Conservation (phyloP, 2,329 filamentous ascomycete genomes). For the Aspergillus sp. region DNA sequence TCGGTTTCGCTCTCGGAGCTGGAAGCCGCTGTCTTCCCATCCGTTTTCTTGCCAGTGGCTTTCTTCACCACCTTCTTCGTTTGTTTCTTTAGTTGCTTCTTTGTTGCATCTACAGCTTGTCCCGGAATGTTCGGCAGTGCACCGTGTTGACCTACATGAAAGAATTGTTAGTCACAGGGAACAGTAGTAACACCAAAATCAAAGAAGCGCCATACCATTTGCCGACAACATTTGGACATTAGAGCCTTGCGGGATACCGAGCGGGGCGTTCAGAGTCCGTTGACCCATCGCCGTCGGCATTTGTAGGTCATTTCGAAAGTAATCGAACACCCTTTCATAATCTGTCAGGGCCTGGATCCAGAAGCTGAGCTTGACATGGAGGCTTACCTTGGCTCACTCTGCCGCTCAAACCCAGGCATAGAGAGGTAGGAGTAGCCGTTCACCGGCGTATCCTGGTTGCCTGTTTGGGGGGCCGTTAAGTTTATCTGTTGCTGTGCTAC, state of each 20-base stretch:
- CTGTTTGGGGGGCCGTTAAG: slow-evolving; percentile 11
- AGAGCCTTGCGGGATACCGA: slow-evolving; percentile 1
- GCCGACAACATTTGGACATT: slow-evolving; percentile 5
- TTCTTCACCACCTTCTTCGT: slow-evolving; percentile 25
- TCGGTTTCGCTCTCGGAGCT: slow-evolving; percentile 52
- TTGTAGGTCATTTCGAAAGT: slow-evolving; percentile 28
- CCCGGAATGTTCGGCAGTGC: slow-evolving; percentile 9
- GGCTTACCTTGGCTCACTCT: slow-evolving; percentile 29
- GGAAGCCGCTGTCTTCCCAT: slow-evolving; percentile 36
- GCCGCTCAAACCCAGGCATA: slow-evolving; percentile 25
- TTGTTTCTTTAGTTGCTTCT: slow-evolving; percentile 24
- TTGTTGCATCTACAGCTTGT: slow-evolving; percentile 16
- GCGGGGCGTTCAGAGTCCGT: slow-evolving; percentile 2
- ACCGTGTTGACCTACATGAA: slow-evolving; percentile 12
- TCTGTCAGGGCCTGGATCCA: slow-evolving; percentile 3
- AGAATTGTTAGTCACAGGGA: slow-evolving; percentile 1
- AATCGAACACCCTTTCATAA: slow-evolving; percentile 21
- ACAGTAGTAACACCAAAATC: not conserved
- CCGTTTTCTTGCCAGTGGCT: slow-evolving; percentile 21
- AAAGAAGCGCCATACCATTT: slow-evolving; percentile 10
- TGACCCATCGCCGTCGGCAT: slow-evolving; percentile 19
- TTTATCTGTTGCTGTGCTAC: slow-evolving; percentile 24
- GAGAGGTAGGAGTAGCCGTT: slow-evolving; percentile 29
- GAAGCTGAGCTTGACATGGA: not conserved
- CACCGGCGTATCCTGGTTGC: slow-evolving; percentile 18